These are phyloP conservation scores for Hypholoma sublateritium DNA, from an alignment of 768 basidiomycete genomes.

Conservation along the genomic window DNA sequence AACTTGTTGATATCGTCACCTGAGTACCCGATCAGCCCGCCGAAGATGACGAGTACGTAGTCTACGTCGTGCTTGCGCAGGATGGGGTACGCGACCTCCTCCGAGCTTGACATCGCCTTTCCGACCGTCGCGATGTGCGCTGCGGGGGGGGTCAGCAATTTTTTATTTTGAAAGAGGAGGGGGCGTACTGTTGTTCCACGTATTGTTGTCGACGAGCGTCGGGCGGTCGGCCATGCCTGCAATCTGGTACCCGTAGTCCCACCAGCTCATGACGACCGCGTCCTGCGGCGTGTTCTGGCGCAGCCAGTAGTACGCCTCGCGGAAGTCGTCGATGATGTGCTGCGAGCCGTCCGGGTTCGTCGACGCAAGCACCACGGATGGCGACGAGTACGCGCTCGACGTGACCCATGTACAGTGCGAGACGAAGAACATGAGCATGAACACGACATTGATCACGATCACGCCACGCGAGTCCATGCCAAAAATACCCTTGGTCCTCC, in stretches of 20 bases:
- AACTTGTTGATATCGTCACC: conserved; percentile 99
- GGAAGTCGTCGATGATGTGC: conserved; percentile 97
- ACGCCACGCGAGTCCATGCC: conserved; percentile 81
- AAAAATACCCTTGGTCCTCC: conserved; percentile 66
- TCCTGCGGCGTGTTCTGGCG: conserved; percentile 92
- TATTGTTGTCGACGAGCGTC: conserved; percentile 97
- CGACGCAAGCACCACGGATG: conserved; percentile 92
- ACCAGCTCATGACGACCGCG: conserved; percentile 98
- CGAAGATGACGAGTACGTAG: conserved; percentile 97
- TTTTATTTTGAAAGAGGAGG: conserved; percentile 1
- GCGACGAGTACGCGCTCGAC: conserved; percentile 92
- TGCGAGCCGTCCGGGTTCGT: conserved; percentile 78
- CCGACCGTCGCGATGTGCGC: conserved; percentile 99
- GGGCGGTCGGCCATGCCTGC: conserved; percentile 98
- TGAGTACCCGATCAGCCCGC: conserved; percentile 93
- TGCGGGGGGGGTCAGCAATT: conserved; percentile 25
- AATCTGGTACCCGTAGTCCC: conserved; percentile 99
- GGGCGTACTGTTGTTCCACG: conserved; percentile 95
- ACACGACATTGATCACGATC: conserved; percentile 72
- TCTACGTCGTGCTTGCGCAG: conserved; percentile 96
- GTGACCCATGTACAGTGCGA: conserved; percentile 98
- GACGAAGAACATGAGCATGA: conserved; percentile 87
- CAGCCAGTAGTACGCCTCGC: conserved; percentile 99
- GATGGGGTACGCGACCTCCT: conserved; percentile 97
- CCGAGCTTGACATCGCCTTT: conserved; percentile 93